Conservation (phyloP, 169 alveolate species). For the Plasmodium ovale region DNA sequence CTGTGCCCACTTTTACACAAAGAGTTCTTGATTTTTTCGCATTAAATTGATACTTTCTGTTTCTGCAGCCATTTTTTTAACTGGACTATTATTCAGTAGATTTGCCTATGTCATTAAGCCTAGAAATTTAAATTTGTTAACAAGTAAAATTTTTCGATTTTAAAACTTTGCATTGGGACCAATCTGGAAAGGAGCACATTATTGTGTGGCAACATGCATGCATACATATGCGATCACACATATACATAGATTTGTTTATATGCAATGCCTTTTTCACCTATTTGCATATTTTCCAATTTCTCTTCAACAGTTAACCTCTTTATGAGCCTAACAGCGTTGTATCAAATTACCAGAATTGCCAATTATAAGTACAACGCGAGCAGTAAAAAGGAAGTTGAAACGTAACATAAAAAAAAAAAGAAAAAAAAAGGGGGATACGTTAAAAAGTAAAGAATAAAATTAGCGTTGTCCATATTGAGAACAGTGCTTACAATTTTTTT, state of each 20-base stretch:
- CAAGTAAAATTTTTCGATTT: no score
- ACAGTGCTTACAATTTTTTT: not conserved
- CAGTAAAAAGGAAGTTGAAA: conserved; percentile 2
- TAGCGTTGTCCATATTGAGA: not conserved
- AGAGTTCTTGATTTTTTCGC: not conserved
- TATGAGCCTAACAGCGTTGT: conserved; percentile 72
- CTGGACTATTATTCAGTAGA: conserved; percentile 60
- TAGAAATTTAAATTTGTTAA: conserved; percentile 40
- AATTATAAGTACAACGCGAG: conserved; percentile 23
- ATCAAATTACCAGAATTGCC: conserved; percentile 59
- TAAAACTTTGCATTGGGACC: no score
- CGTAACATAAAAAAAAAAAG: not conserved
- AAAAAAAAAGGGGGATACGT: not conserved
- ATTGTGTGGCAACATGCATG: no score
- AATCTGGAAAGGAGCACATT: no score
- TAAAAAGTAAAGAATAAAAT: not conserved
- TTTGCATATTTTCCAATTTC: not conserved
- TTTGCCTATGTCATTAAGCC: conserved; percentile 62
- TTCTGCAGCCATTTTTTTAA: conserved; percentile 36
- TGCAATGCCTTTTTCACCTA: not conserved
- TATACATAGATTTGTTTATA: not conserved
- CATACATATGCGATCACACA: not conserved
- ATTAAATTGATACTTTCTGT: not conserved
- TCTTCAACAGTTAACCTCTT: conserved; percentile 53
- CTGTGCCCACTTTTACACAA: not conserved